Evolutionary conservation across 2,329 filamentous ascomycete species (phyloP).

Genomic region (Phaeosphaeria sp.): DNA sequence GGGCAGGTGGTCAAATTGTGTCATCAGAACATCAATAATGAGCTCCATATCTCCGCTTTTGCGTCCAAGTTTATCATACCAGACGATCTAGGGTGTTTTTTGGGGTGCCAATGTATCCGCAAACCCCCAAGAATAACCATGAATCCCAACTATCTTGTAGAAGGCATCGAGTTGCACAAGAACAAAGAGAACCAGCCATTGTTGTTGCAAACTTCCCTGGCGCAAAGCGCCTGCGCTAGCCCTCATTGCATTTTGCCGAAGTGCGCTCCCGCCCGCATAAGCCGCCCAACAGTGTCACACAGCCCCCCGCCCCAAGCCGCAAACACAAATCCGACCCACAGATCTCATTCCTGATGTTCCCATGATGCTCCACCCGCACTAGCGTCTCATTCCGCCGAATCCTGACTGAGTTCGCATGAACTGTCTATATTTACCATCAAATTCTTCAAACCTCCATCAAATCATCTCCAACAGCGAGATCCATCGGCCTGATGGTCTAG

Average conservation of each 20-base stretch:
- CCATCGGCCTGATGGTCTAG: slow-evolving; percentile 17
- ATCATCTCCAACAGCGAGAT: neutral
- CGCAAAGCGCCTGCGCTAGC: neutral
- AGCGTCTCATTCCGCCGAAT: too few relatives aligned
- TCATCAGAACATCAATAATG: too few relatives aligned
- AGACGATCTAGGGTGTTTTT: too few relatives aligned
- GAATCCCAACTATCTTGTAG: too few relatives aligned
- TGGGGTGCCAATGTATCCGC: too few relatives aligned
- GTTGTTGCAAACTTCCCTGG: neutral
- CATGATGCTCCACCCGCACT: too few relatives aligned
- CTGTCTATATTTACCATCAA: neutral
- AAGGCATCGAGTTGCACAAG: too few relatives aligned
- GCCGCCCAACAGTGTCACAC: neutral
- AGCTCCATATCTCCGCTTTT: too few relatives aligned
- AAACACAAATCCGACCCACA: neutral
- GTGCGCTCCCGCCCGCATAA: neutral
- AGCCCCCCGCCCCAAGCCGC: too few relatives aligned
- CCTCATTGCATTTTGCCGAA: neutral
- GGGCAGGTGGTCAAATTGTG: too few relatives aligned
- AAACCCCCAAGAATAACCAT: too few relatives aligned
- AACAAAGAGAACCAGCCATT: neutral
- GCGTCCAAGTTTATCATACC: too few relatives aligned
- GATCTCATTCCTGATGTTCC: neutral
- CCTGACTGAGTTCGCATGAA: neutral
- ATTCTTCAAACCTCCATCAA: neutral